A percentile compares a stretch with the other conserved stretches of the same genome.
Evolutionary conservation across 2,329 filamentous ascomycete genomes (phyloP).

Genomic region (Alternaria brassicae): DNA sequence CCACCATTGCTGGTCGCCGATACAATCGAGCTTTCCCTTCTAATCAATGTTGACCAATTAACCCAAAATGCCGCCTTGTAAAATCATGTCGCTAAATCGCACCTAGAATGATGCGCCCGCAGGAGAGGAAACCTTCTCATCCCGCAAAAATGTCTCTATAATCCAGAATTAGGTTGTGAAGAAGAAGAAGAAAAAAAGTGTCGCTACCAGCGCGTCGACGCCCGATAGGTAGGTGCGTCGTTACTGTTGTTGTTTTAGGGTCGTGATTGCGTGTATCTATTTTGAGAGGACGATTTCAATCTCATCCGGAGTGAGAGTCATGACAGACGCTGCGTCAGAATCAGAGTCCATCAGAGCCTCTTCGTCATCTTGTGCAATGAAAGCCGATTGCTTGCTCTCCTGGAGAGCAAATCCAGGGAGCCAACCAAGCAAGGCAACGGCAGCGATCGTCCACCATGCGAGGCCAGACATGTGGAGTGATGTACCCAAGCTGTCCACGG

Average conservation of each 20-base stretch:
- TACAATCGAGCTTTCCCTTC: slow-evolving; percentile 26
- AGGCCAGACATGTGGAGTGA: slow-evolving; percentile 83
- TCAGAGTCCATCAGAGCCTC: slow-evolving; percentile 41
- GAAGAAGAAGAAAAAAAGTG: not conserved
- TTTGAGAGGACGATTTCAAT: slow-evolving; percentile 42
- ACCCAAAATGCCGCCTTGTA: slow-evolving; percentile 19
- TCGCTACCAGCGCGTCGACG: slow-evolving; percentile 25
- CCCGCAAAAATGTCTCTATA: slow-evolving; percentile 19
- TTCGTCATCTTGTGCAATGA: slow-evolving; percentile 34
- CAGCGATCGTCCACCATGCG: slow-evolving; percentile 89
- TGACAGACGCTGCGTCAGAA: slow-evolving; percentile 43
- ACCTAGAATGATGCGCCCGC: slow-evolving; percentile 22
- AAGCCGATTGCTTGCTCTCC: slow-evolving; percentile 58
- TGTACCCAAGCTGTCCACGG: slow-evolving; percentile 82
- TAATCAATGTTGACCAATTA: slow-evolving; percentile 23
- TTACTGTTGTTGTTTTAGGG: slow-evolving; percentile 15
- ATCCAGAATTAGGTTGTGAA: slow-evolving; percentile 15
- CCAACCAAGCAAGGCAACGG: slow-evolving; percentile 74
- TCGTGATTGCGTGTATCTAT: slow-evolving; percentile 30
- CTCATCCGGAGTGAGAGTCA: slow-evolving; percentile 44
- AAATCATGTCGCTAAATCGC: slow-evolving; percentile 18
- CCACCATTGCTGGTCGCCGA: slow-evolving; percentile 27
- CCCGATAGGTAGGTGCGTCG: slow-evolving; percentile 14
- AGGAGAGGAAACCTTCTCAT: slow-evolving; percentile 4
- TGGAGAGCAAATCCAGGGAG: slow-evolving; percentile 65